Percentiles rank a stretch among this genome's conserved stretches.
These are phyloP conservation scores for Mycena leptocephala DNA, from an alignment of 768 basidiomycete genomes.

Conservation along the genomic window DNA sequence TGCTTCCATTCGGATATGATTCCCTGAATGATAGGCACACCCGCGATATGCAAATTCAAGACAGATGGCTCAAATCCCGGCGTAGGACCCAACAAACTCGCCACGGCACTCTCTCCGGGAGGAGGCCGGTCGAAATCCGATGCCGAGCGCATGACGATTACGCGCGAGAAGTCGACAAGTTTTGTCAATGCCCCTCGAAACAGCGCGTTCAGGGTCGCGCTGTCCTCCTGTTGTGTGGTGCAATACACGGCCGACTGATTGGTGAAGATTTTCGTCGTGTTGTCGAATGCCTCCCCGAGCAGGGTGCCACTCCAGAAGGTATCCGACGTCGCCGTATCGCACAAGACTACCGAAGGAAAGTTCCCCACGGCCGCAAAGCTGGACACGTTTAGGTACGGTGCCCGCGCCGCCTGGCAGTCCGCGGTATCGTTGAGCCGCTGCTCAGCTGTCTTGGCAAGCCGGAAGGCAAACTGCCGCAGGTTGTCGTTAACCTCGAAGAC, in stretches of 20 bases:
- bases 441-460: slow-evolving; percentile 44
- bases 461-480: slow-evolving; percentile 49
- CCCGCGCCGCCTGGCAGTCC: slow-evolving; percentile 48
- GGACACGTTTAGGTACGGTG: slow-evolving; percentile 48
- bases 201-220: slow-evolving; percentile 55
- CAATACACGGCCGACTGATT: slow-evolving; percentile 49
- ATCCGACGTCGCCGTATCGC: slow-evolving; percentile 57
- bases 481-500: slow-evolving; percentile 62
- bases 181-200: slow-evolving; percentile 47
- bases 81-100: slow-evolving; percentile 19
- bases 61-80: too few relatives aligned
- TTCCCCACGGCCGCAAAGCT: slow-evolving; percentile 49
- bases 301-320: slow-evolving; percentile 54
- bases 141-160: slow-evolving; percentile 57
- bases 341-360: slow-evolving; percentile 48
- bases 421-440: slow-evolving; percentile 54
- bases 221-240: slow-evolving; percentile 59
- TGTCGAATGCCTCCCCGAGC: slow-evolving; percentile 54
- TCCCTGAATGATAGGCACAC: slow-evolving; percentile 15
- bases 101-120: slow-evolving; percentile 37
- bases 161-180: slow-evolving; percentile 53
- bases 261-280: slow-evolving; percentile 55
- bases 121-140: slow-evolving; percentile 52
- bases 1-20: slow-evolving; percentile 43
- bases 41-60: too few relatives aligned